Percentiles rank a stretch among this genome's conserved stretches.
Conservation (phyloP, 768 basidiomycete species). For the Daedaleopsis sinensis region DNA sequence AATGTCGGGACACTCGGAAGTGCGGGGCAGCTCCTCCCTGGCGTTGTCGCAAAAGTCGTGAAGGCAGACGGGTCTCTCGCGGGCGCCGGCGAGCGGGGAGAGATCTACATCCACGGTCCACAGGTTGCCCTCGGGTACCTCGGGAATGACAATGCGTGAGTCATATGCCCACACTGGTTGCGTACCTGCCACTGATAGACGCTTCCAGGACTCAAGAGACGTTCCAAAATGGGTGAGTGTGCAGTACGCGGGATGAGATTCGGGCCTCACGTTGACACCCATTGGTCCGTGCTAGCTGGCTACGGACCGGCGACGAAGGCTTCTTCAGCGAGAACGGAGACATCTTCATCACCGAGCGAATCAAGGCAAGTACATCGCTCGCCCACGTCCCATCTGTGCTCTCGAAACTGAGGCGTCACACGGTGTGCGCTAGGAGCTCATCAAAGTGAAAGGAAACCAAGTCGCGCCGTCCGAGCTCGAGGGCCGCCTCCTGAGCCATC, state of each 20-base stretch:
- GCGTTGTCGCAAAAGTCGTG: slow-evolving; percentile 44
- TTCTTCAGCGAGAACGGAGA: slow-evolving; percentile 56
- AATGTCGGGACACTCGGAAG: slow-evolving; percentile 24
- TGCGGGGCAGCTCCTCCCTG: slow-evolving; percentile 46
- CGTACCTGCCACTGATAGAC: slow-evolving; percentile 56
- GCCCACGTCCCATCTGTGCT: background rate
- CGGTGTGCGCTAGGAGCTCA: slow-evolving; percentile 50
- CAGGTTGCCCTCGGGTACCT: slow-evolving; percentile 40
- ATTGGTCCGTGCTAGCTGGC: slow-evolving; percentile 46
- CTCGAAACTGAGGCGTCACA: background rate
- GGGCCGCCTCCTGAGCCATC: slow-evolving; percentile 37
- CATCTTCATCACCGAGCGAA: slow-evolving; percentile 62
- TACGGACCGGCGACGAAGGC: slow-evolving; percentile 69
- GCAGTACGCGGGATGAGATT: slow-evolving; percentile 24
- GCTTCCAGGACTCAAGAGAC: slow-evolving; percentile 62
- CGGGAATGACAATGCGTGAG: slow-evolving; percentile 19
- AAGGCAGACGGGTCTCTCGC: slow-evolving; percentile 48
- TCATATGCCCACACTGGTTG: slow-evolving; percentile 33
- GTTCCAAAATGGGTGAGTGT: slow-evolving; percentile 62
- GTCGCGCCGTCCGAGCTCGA: slow-evolving; percentile 39
- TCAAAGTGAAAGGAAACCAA: slow-evolving; percentile 73
- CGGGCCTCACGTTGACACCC: background rate
- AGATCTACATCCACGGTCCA: slow-evolving; percentile 48
- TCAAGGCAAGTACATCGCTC: slow-evolving; percentile 51
- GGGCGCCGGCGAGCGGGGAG: slow-evolving; percentile 45